These are phyloP conservation scores for Termitomyces sp. DNA, from an alignment of 768 basidiomycete genomes.

Conservation along the genomic window DNA sequence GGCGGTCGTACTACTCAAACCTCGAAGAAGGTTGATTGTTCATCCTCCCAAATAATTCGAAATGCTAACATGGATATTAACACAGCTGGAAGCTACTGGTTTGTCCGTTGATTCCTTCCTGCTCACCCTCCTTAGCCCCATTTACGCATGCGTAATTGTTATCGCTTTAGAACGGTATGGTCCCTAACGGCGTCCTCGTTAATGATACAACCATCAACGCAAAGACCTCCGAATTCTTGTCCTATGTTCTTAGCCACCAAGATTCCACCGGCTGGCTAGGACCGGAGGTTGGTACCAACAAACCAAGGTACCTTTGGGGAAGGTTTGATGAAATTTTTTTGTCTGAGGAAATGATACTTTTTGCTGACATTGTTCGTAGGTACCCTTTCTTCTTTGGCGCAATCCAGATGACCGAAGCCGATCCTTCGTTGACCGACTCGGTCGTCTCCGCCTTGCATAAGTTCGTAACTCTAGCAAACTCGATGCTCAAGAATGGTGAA, in stretches of 20 bases:
- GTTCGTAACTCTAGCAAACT: constrained; percentile 46
- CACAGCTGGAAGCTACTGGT: constrained; percentile 54
- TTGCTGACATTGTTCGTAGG: constrained; percentile 16
- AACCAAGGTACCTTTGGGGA: constrained; percentile 50
- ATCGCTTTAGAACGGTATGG: constrained; percentile 40
- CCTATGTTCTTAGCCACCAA: constrained; percentile 46
- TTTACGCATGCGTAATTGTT: background rate
- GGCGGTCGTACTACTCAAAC: constrained; percentile 32
- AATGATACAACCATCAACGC: constrained; percentile 39
- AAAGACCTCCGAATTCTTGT: constrained; percentile 41
- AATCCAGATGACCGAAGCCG: constrained; percentile 47
- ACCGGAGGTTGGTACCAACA: constrained; percentile 46
- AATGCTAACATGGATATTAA: background rate
- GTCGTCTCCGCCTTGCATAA: constrained; percentile 48
- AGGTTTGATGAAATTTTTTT: constrained; percentile 20
- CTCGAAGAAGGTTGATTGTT: constrained; percentile 33
- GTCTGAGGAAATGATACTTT: background rate
- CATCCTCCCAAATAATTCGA: background rate
- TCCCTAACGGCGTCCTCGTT: constrained; percentile 43
- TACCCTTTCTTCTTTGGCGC: constrained; percentile 56
- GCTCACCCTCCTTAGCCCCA: background rate
- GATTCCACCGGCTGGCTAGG: constrained; percentile 52
- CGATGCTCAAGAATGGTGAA: constrained; percentile 45
- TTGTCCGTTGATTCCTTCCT: constrained; percentile 29
- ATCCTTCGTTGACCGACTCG: constrained; percentile 34